These are phyloP conservation scores for Cicer judaicum DNA, from an alignment of 306 rosid species.

Conservation along the genomic window DNA sequence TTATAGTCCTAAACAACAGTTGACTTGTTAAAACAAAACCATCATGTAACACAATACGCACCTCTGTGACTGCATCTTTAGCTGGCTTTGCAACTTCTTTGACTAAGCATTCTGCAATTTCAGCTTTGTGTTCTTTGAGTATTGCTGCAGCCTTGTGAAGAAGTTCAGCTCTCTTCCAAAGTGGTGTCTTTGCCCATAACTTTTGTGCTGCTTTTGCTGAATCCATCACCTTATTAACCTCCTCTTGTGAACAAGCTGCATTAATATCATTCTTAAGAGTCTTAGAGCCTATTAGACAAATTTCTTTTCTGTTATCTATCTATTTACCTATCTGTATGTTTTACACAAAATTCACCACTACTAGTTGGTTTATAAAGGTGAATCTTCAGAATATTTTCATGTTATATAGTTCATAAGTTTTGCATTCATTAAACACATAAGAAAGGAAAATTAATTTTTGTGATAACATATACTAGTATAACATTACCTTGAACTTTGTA, in stretches of 20 bases:
- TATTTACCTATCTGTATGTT: no score
- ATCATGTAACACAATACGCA: slow-evolving; percentile 25
- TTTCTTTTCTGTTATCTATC: no score
- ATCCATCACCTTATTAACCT: slow-evolving; percentile 90
- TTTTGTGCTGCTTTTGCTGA: slow-evolving; percentile 85
- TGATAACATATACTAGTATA: no score
- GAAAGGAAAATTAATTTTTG: no score
- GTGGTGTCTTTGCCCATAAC: slow-evolving; percentile 96
- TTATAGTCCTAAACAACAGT: slow-evolving; percentile 6
- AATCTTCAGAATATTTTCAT: not conserved
- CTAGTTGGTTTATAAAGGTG: not conserved
- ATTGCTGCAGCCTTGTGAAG: slow-evolving; percentile 97
- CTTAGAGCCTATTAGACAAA: slow-evolving; percentile 13
- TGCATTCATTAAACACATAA: no score
- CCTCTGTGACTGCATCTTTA: slow-evolving; percentile 96
- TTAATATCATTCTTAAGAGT: slow-evolving; percentile 16
- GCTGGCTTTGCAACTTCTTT: slow-evolving; percentile 97
- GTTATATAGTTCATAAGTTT: no score
- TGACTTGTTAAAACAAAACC: not conserved
- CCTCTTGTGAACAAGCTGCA: slow-evolving; percentile 92
- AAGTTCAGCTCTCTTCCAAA: slow-evolving; percentile 94
- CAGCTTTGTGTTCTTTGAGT: slow-evolving; percentile 84
- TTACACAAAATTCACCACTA: not conserved
- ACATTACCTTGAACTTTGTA: slow-evolving; percentile 91
- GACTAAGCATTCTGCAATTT: slow-evolving; percentile 86